Evolutionary conservation across 495 filamentous ascomycete species (phyloP), one percentile per base, ranked within the genome.

Genomic region (Melanomma pulvis-pyrius): DNA sequence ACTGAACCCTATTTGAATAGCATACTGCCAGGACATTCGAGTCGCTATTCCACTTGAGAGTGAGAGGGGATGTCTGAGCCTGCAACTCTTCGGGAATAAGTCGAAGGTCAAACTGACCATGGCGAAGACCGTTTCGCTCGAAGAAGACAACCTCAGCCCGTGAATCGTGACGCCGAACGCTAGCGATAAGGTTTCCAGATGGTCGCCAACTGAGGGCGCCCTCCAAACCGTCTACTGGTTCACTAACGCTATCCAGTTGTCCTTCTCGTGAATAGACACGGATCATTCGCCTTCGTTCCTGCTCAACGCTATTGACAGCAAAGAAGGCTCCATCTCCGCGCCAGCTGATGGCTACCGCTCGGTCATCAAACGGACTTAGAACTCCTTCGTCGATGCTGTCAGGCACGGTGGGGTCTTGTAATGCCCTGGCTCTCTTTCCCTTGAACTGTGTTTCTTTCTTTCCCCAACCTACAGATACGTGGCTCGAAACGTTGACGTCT

Each of bases 361-460:
- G 82, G 72, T 92, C 85, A 75, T 98, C 96, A 36, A 82, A 75
- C 26, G 80, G 70, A 74, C 90, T 96, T 29, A 92, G 75, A 15
- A 84, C 78, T 28, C 94, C 94, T 73, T 91, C 88, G 65, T 97
- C 94, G 21, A 96, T 85, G 74, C 89, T 92, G 76, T 97, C 93
- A 0, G 94, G 94, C 57, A 98, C 88, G 21, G 94, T 98, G 17
- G 94, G 94, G 74, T 98, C 94, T 59, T 90, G 83, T 39, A 98
- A 82, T 29, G 90, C 90, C 74, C 92, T 94, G 36, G 93, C 94
- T 71, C 92, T 87, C 73, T 91, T 92, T 53, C 94, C 94, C 73
- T 96, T 90, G 73, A 98, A 98, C 77, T 98, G 94, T 6, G 94
- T 98, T 77, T 98, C 94, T 74, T 89, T 88, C 80, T 98, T 98